These are phyloP conservation scores for Alternaria triticimaculans DNA, from an alignment of 2,329 filamentous ascomycete genomes.

Conservation along the genomic window DNA sequence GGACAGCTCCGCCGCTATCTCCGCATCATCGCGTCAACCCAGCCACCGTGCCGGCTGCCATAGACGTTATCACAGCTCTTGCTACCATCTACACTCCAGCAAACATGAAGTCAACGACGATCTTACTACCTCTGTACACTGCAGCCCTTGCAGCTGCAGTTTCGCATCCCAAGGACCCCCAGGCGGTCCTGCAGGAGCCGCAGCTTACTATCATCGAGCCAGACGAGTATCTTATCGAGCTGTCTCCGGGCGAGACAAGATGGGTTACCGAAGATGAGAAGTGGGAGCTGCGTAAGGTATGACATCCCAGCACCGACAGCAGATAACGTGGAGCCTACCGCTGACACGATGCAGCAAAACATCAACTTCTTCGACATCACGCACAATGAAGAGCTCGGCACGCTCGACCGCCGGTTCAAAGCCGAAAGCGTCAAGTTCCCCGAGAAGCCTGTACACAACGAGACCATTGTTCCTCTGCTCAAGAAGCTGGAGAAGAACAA, in stretches of 20 bases:
- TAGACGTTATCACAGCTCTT: neutral
- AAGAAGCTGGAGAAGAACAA: constrained; percentile 74
- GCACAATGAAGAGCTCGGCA: constrained; percentile 70
- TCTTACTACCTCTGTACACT: constrained; percentile 42
- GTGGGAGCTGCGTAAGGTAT: constrained; percentile 84
- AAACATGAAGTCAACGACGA: constrained; percentile 44
- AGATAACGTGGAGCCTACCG: neutral
- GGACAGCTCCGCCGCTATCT: constrained; percentile 9
- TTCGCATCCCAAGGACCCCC: constrained; percentile 33
- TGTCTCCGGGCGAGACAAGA: constrained; percentile 79
- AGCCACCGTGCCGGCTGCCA: constrained; percentile 15
- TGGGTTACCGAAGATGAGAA: constrained; percentile 96
- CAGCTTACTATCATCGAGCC: constrained; percentile 36
- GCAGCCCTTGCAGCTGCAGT: constrained; percentile 38
- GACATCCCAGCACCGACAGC: constrained; percentile 33
- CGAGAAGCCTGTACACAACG: constrained; percentile 67
- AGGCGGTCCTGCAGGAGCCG: constrained; percentile 39
- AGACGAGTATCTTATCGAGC: constrained; percentile 71
- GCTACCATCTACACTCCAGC: constrained; percentile 4
- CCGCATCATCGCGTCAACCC: constrained; percentile 15
- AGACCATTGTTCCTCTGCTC: constrained; percentile 71
- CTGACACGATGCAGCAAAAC: constrained; percentile 67
- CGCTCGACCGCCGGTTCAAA: constrained; percentile 37
- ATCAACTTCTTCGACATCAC: constrained; percentile 96
- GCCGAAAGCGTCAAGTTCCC: constrained; percentile 67